A percentile compares a stretch with the other conserved stretches of the same genome.
These are phyloP conservation scores for Pterulicium gracile DNA, from an alignment of 1,284 basidiomycete genomes.

Conservation along the genomic window DNA sequence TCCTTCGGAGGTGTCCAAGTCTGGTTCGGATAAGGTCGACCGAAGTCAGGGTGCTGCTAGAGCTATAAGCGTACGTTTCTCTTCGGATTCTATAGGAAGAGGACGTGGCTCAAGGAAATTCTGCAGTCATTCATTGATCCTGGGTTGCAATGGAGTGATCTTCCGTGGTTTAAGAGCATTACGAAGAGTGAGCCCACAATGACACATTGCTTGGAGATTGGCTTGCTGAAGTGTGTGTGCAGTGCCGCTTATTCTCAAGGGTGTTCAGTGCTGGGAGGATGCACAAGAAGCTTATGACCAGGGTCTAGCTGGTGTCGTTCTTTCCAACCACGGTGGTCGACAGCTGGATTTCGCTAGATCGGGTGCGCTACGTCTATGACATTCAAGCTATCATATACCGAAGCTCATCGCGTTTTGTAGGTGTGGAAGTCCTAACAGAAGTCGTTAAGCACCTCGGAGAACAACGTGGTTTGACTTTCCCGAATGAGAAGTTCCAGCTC, in stretches of 20 bases:
- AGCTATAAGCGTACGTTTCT: slow-evolving; percentile 71
- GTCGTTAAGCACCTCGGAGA: slow-evolving; percentile 70
- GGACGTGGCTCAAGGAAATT: no score
- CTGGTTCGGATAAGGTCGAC: slow-evolving; percentile 54
- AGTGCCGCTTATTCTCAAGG: slow-evolving; percentile 91
- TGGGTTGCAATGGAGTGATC: slow-evolving; percentile 76
- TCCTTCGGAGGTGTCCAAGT: slow-evolving; percentile 55
- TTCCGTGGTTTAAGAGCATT: slow-evolving; percentile 82
- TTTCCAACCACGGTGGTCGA: slow-evolving; percentile 88
- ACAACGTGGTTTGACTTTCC: slow-evolving; percentile 52
- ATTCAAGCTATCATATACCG: no score
- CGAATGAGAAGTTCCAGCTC: slow-evolving; percentile 71
- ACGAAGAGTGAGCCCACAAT: slow-evolving; percentile 54
- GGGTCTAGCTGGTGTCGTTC: slow-evolving; percentile 76
- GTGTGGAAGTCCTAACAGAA: slow-evolving; percentile 83
- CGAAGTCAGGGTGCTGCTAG: slow-evolving; percentile 86
- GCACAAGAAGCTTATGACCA: slow-evolving; percentile 81
- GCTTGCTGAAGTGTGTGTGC: slow-evolving; percentile 5
- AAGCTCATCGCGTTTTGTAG: background rate
- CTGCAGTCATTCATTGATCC: slow-evolving; percentile 88
- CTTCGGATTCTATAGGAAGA: no score
- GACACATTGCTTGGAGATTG: background rate
- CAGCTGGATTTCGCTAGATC: slow-evolving; percentile 89
- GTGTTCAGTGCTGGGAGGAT: slow-evolving; percentile 93
- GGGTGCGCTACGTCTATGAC: slow-evolving; percentile 22